phyloP scores from a whole-genome alignment of 1,284 basidiomycete genomes.

The Pseudozyma tsukubaensis region DNA sequence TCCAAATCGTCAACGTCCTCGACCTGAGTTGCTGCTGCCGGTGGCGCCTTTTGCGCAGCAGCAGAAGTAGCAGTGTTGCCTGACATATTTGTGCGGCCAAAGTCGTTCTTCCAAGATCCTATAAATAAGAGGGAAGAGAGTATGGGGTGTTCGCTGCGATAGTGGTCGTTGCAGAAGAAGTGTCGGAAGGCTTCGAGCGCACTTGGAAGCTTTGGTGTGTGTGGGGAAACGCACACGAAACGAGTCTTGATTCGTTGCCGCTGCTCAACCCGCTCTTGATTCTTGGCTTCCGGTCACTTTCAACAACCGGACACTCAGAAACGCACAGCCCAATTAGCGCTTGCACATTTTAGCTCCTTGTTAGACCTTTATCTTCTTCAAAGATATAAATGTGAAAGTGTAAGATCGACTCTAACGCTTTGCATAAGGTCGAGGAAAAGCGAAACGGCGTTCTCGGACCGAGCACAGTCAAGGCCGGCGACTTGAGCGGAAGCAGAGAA shows the following conservation, averaged over 20 bases:
- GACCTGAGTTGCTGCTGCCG: conserved; percentile 26
- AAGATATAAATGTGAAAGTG: too few species aligned
- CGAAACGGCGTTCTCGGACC: conserved; percentile 1
- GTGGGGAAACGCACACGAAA: neutral
- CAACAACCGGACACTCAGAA: conserved; percentile 18
- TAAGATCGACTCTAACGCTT: neutral
- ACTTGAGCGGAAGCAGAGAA: neutral
- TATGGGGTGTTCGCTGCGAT: too few species aligned
- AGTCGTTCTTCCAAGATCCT: neutral
- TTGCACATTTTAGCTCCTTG: neutral
- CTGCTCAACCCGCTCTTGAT: neutral
- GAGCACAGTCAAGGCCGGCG: neutral
- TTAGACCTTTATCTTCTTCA: neutral
- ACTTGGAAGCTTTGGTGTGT: neutral
- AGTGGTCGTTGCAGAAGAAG: too few species aligned
- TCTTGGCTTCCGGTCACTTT: conserved; percentile 25
- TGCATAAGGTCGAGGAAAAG: neutral
- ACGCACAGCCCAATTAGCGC: neutral
- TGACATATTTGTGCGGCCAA: conserved; percentile 7
- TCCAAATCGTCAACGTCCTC: conserved; percentile 62
- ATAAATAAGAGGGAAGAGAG: too few species aligned
- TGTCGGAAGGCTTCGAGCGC: too few species aligned
- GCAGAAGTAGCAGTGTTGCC: conserved; percentile 6
- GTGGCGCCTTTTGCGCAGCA: conserved; percentile 18
- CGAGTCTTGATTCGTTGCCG: too few species aligned